These are phyloP conservation scores for Glycine tomentella DNA, from an alignment of 306 rosid genomes.

Conservation along the genomic window DNA sequence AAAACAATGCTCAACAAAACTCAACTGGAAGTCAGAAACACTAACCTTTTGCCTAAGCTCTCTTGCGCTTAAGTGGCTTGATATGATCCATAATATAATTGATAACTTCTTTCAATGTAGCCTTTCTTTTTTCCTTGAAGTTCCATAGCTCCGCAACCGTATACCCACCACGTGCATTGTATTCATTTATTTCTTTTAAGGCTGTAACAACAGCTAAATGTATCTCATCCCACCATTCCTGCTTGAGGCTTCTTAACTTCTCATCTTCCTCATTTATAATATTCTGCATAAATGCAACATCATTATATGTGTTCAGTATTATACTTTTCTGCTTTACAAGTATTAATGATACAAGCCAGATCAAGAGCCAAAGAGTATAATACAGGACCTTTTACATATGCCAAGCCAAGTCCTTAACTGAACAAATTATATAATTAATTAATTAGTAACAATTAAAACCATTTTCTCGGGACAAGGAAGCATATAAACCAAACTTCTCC, in stretches of 20 bases:
- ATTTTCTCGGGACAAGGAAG: slow-evolving; percentile 12
- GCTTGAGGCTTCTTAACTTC: slow-evolving; percentile 65
- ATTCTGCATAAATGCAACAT: slow-evolving; percentile 58
- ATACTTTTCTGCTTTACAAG: too few species aligned
- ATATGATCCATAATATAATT: too few species aligned
- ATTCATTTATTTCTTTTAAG: slow-evolving; percentile 75
- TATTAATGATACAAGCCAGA: neutral
- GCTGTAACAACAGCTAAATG: slow-evolving; percentile 65
- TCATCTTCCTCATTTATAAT: slow-evolving; percentile 74
- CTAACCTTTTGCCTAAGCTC: too few species aligned
- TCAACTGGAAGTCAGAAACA: too few species aligned
- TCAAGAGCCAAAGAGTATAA: slow-evolving; percentile 3
- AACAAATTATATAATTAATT: neutral
- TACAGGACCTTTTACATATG: neutral
- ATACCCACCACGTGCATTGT: slow-evolving; percentile 86
- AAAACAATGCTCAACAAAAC: too few species aligned
- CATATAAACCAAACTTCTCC: neutral
- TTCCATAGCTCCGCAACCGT: too few species aligned
- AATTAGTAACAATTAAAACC: neutral
- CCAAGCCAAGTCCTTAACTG: neutral
- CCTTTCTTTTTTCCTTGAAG: too few species aligned
- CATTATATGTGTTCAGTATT: neutral
- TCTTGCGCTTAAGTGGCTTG: too few species aligned
- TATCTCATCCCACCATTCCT: slow-evolving; percentile 84
- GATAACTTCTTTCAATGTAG: too few species aligned